Conservation (phyloP, 2,329 filamentous ascomycete species). For the Talaromyces sp. region DNA sequence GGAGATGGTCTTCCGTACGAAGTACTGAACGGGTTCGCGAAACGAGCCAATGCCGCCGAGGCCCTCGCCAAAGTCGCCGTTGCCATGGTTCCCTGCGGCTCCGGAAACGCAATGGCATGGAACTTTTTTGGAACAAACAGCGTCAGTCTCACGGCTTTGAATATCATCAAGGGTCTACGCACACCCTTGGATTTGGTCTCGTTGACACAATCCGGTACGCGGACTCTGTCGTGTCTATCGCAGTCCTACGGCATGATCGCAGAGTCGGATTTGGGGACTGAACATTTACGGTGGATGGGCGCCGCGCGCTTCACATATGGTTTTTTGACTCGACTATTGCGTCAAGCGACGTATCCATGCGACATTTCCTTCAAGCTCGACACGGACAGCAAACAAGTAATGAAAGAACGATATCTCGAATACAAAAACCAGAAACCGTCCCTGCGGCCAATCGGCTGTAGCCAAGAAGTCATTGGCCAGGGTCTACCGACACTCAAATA, state of each 20-base stretch:
- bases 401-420: conserved; percentile 69
- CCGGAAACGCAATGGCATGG: conserved; percentile 88
- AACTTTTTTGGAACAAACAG: conserved; percentile 82
- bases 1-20: conserved; percentile 91
- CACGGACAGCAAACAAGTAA: conserved; percentile 69
- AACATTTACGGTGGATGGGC: conserved; percentile 92
- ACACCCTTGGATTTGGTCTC: conserved; percentile 83
- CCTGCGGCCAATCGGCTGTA: conserved; percentile 28
- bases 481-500: conserved; percentile 73
- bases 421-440: conserved; percentile 40
- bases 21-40: conserved; percentile 87
- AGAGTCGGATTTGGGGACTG: conserved; percentile 84
- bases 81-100: conserved; percentile 85
- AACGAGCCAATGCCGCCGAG: conserved; percentile 68
- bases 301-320: conserved; percentile 80
- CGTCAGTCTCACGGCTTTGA: conserved; percentile 73
- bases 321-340: conserved; percentile 72
- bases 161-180: conserved; percentile 81
- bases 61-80: conserved; percentile 78
- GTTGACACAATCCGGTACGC: conserved; percentile 74
- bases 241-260: conserved; percentile 88
- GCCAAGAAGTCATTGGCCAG: conserved; percentile 43
- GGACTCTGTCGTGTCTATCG: conserved; percentile 82
- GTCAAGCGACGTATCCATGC: conserved; percentile 79
- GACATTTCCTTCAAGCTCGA: conserved; percentile 84